A percentile compares a stretch with the other conserved stretches of the same genome.
Evolutionary conservation across 805 yeast species (phyloP).

Genomic region (Metschnikowia anglica): DNA sequence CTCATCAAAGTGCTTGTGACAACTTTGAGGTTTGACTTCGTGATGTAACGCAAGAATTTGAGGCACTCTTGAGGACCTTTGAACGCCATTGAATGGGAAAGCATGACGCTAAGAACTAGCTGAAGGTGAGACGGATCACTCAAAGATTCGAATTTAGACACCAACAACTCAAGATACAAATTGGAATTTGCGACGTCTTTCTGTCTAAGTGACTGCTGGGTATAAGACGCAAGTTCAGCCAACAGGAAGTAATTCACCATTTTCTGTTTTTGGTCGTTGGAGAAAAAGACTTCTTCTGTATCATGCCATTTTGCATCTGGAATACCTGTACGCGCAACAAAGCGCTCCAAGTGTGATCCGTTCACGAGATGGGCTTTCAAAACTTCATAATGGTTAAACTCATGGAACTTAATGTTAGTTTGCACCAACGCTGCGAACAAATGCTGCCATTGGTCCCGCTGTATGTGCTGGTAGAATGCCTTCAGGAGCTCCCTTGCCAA

Average conservation of each 20-base stretch:
- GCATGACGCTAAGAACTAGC: slow-evolving; percentile 28
- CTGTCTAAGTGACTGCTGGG: slow-evolving; percentile 23
- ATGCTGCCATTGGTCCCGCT: slow-evolving; percentile 15
- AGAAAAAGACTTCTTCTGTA: slow-evolving; percentile 21
- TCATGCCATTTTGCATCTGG: slow-evolving; percentile 40
- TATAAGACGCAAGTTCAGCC: slow-evolving; percentile 26
- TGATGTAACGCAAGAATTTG: slow-evolving; percentile 35
- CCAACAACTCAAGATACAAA: slow-evolving; percentile 36
- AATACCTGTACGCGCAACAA: slow-evolving; percentile 38
- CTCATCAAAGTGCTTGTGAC: slow-evolving; percentile 26
- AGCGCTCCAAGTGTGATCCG: slow-evolving; percentile 34
- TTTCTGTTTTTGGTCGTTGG: slow-evolving; percentile 21
- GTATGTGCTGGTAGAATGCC: not conserved
- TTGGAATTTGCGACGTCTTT: slow-evolving; percentile 35
- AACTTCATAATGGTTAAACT: slow-evolving; percentile 13
- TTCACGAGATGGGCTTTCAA: slow-evolving; percentile 26
- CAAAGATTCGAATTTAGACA: slow-evolving; percentile 34
- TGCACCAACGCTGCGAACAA: slow-evolving; percentile 33
- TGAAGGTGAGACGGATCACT: slow-evolving; percentile 17
- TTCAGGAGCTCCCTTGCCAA: slow-evolving; percentile 1
- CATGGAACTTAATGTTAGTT: slow-evolving; percentile 33
- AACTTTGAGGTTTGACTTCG: slow-evolving; percentile 27
- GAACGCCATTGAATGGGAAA: slow-evolving; percentile 37
- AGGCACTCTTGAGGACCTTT: slow-evolving; percentile 36
- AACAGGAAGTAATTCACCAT: slow-evolving; percentile 36